Evolutionary conservation across 2,329 filamentous ascomycete genomes (phyloP).

Genomic region (Zalaria sp.): DNA sequence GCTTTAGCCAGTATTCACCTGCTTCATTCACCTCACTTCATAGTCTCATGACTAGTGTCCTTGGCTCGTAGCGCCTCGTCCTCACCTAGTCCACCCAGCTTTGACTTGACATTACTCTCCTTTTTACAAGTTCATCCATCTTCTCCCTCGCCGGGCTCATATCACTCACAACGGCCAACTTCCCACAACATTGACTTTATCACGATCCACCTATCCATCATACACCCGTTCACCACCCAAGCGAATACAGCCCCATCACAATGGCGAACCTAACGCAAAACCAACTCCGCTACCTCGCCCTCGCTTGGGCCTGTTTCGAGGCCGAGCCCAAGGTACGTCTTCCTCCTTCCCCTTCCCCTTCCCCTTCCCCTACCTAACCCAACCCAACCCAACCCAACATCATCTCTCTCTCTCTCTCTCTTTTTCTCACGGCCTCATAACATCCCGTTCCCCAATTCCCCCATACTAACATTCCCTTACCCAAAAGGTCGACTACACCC

Average conservation of each 20-base stretch:
- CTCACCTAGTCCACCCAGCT: no score
- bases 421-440: neutral
- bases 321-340: slow-evolving; percentile 13
- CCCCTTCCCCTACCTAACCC: neutral
- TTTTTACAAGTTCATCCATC: no score
- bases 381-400: neutral
- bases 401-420: neutral
- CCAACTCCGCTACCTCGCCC: slow-evolving; percentile 10
- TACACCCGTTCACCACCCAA: neutral
- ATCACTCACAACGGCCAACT: no score
- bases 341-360: neutral
- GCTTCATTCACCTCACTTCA: no score
- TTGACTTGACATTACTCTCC: no score
- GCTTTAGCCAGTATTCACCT: no score
- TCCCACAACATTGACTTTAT: no score
- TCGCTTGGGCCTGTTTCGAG: slow-evolving; percentile 19
- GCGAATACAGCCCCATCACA: no score
- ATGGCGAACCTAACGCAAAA: slow-evolving; percentile 2
- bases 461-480: neutral
- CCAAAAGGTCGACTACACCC: slow-evolving; percentile 18
- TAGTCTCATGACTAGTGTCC: no score
- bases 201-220: no score
- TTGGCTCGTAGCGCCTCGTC: no score
- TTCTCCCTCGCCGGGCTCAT: no score
- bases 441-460: neutral